Evolutionary conservation across 768 basidiomycete genomes (phyloP).

Genomic region (Lentinula edodes): DNA sequence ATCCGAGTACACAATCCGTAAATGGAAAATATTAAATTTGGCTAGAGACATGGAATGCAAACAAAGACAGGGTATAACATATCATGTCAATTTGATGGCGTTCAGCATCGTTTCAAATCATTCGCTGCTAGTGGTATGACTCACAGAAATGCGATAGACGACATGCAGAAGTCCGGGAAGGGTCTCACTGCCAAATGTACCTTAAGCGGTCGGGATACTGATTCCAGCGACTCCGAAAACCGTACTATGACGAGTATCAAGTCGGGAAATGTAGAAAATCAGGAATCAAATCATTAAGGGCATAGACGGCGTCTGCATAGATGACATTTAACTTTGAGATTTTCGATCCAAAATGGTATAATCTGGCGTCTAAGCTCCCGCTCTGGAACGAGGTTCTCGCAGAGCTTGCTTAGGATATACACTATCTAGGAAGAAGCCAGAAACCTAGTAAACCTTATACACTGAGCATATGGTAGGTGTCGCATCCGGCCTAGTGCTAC

Average conservation of each 20-base stretch:
- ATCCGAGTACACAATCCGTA: background rate
- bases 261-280: background rate
- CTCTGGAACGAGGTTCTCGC: background rate
- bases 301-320: background rate
- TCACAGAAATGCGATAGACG: background rate
- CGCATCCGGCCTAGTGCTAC: background rate
- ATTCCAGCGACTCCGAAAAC: background rate
- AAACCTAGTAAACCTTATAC: background rate
- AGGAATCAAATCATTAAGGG: background rate
- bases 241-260: background rate
- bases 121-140: background rate
- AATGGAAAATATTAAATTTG: slow-evolving; percentile 1
- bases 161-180: background rate
- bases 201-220: background rate
- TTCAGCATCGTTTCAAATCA: slow-evolving; percentile 1
- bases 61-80: background rate
- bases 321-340: background rate
- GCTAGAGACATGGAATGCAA: background rate
- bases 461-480: background rate
- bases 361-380: background rate
- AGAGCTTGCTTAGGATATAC: background rate
- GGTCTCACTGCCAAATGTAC: background rate
- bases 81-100: slow-evolving; percentile 1
- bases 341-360: background rate
- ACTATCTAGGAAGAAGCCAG: background rate